phyloP scores from a whole-genome alignment of 352 stramenopile genomes.

The Peronospora destructor region DNA sequence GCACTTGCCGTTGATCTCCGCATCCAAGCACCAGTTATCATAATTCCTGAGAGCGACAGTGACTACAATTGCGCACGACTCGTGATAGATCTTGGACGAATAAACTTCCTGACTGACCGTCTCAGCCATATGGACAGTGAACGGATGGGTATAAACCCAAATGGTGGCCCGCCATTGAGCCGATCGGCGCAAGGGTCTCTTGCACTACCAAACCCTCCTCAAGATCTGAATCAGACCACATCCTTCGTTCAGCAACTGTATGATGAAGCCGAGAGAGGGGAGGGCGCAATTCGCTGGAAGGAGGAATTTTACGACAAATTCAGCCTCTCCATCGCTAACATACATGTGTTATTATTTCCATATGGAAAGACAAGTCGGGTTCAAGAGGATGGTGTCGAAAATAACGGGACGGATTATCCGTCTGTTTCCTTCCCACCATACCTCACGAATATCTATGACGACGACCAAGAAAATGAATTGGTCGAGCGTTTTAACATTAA shows the following conservation, averaged over 20 bases:
- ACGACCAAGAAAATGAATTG: constrained; percentile 67
- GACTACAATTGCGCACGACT: constrained; percentile 74
- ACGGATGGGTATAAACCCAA: constrained; percentile 28
- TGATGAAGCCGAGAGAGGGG: constrained; percentile 77
- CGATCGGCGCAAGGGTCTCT: constrained; percentile 32
- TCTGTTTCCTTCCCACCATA: constrained; percentile 42
- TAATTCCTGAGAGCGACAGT: constrained; percentile 75
- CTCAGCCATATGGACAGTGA: constrained; percentile 74
- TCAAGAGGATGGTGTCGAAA: constrained; percentile 19
- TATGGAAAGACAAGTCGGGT: constrained; percentile 43
- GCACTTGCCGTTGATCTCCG: constrained; percentile 70
- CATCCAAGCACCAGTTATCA: constrained; percentile 82
- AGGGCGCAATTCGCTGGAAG: constrained; percentile 84
- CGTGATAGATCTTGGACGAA: constrained; percentile 75
- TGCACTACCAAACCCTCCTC: constrained; percentile 33
- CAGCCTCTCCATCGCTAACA: constrained; percentile 70
- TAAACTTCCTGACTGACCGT: constrained; percentile 78
- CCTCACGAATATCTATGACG: constrained; percentile 33
- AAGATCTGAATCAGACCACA: constrained; percentile 39
- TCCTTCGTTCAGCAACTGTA: constrained; percentile 84
- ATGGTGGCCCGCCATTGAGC: constrained; percentile 24
- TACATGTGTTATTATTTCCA: constrained; percentile 77
- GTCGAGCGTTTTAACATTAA: constrained; percentile 85
- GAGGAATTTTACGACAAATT: constrained; percentile 90
- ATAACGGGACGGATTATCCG: constrained; percentile 23